Base-by-base conservation (phyloP, 768 basidiomycete species). In the Collybia nuda region DNA sequence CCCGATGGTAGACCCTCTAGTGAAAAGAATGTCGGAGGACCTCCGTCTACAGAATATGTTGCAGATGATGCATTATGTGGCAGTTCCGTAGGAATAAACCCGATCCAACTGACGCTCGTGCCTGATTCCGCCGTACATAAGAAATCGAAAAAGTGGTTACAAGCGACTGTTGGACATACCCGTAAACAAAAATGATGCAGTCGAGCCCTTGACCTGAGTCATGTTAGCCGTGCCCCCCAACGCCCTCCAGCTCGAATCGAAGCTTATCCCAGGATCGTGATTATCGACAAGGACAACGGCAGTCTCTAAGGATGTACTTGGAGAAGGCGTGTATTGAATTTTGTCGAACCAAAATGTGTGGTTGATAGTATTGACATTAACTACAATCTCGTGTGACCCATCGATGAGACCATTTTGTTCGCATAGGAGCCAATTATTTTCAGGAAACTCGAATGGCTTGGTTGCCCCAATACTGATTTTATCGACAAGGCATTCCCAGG, bases 351-450 rank as follows among this genome's bases (percentile, higher is more conserved):
- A 52, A 39, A 52, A 52, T 15, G 44, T 52, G 14, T 26, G 22
- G 15, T 44, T 44, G 29, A 35, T 2, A n/a, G 37, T 18, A 17
- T 42, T 53, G 4, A 56, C 60, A 29, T 61, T 62, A 19, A 63
- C 56, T 7, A 57, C 61, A 5, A 66, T 50, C 15, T 53, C 52
- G 48, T 69, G 67, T 8, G 44, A 51, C 3, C 64, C 64, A 47
- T 64, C 63, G 2, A 39, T 15, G 15, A 67, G 52, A 6, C 40
- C 45, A 28, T 50, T 35, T 17, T 57, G 50, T 5, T 46, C 39
- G 44, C 66, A 67, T 18, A 67, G 55, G 4, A 47, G 15, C 60
- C 59, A 64, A 22, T 64, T 62, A 48, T 64, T 67, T 42, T 65
- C 64, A 5, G 54, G 28, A 24, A 28, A 58, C 39, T 50, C 24